Percentiles rank a stretch among this genome's conserved stretches.
phyloP scores from a whole-genome alignment of 1,284 basidiomycete genomes.

The Neolentinus lepideus region DNA sequence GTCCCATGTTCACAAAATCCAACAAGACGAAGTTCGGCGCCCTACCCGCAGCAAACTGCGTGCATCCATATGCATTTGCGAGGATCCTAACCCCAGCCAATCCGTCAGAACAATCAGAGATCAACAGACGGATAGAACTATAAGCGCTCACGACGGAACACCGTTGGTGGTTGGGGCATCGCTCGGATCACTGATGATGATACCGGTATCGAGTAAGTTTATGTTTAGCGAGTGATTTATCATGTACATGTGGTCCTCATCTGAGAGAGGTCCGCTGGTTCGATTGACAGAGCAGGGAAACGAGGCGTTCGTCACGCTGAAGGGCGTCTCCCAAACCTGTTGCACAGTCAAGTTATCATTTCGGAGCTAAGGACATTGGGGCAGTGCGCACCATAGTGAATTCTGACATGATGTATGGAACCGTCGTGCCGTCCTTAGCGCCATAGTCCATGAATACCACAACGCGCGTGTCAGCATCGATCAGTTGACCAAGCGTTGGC shows the following conservation, averaged over 20 bases:
- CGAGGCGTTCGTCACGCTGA: slow-evolving; percentile 47
- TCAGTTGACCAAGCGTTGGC: slow-evolving; percentile 72
- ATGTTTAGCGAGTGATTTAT: slow-evolving; percentile 52
- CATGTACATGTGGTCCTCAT: slow-evolving; percentile 45
- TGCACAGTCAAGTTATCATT: not conserved
- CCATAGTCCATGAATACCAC: slow-evolving; percentile 68
- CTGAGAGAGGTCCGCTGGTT: slow-evolving; percentile 38
- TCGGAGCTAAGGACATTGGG: not conserved
- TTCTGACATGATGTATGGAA: slow-evolving; percentile 60
- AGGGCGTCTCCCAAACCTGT: slow-evolving; percentile 73
- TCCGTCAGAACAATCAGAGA: not conserved
- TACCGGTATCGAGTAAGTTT: slow-evolving; percentile 24
- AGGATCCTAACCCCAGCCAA: slow-evolving; percentile 28
- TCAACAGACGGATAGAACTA: not conserved
- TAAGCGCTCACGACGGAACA: slow-evolving; percentile 30
- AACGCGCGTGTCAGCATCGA: slow-evolving; percentile 57
- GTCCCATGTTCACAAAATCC: slow-evolving; percentile 41
- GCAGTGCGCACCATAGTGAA: slow-evolving; percentile 42
- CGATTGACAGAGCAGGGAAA: slow-evolving; percentile 75
- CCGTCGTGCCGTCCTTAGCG: slow-evolving; percentile 27
- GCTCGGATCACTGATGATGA: slow-evolving; percentile 31
- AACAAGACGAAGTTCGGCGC: slow-evolving; percentile 45
- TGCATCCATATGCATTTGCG: slow-evolving; percentile 36
- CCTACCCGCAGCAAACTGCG: slow-evolving; percentile 30
- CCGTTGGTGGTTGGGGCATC: slow-evolving; percentile 36